These are phyloP conservation scores for Drechslerella dactyloides DNA, from an alignment of 2,329 filamentous ascomycete genomes.

Conservation along the genomic window DNA sequence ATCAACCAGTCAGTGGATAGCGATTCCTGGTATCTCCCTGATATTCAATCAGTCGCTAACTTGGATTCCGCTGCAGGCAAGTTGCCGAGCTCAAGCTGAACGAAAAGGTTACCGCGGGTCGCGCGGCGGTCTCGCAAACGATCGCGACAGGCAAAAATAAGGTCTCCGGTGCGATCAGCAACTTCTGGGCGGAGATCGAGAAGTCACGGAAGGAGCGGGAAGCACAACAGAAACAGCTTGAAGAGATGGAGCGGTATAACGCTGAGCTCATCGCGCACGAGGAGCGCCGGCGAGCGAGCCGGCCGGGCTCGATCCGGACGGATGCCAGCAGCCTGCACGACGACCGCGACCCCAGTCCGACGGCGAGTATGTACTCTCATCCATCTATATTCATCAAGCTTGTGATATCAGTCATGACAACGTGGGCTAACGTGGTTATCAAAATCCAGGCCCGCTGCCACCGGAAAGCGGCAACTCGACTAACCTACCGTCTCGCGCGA, in stretches of 20 bases:
- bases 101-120: conserved; percentile 81
- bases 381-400: conserved; percentile 10
- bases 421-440: conserved; percentile 13
- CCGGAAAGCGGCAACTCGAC: conserved; percentile 34
- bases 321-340: conserved; percentile 45
- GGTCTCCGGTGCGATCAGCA: conserved; percentile 84
- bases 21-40: conserved; percentile 6
- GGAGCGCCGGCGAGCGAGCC: conserved; percentile 57
- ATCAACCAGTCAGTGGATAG: conserved; percentile 68
- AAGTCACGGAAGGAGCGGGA: conserved; percentile 67
- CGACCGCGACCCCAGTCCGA: conserved; percentile 46
- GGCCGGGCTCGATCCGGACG: conserved; percentile 50
- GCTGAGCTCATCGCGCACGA: conserved; percentile 60
- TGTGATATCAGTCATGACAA: conserved; percentile 20
- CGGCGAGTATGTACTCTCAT: conserved; percentile 36
- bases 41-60: conserved; percentile 19
- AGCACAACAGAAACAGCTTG: conserved; percentile 69
- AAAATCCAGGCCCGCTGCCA: conserved; percentile 28
- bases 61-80: conserved; percentile 61
- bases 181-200: conserved; percentile 89
- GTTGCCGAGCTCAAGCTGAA: conserved; percentile 93
- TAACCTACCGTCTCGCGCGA: conserved; percentile 59
- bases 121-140: conserved; percentile 85
- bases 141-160: conserved; percentile 87
- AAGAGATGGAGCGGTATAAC: conserved; percentile 64